Evolutionary conservation across 768 basidiomycete genomes (phyloP).

Genomic region (Rhizopogon vinicolor): DNA sequence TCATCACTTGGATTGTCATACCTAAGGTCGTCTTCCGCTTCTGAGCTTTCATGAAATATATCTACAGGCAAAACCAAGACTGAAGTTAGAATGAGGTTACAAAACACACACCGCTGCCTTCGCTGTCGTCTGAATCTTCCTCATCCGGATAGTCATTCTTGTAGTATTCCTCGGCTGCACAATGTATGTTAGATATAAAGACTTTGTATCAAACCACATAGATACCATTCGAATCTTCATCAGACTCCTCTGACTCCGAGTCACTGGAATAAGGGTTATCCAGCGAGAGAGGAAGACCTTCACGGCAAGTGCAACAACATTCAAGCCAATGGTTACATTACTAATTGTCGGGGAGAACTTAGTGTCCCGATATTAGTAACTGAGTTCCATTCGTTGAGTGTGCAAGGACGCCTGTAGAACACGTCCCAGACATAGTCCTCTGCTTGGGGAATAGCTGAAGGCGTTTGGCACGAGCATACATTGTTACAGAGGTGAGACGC

Average conservation of each 20-base stretch:
- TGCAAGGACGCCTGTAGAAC: constrained; percentile 67
- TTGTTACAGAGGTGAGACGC: constrained; percentile 13
- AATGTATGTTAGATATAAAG: neutral
- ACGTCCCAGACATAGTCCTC: constrained; percentile 83
- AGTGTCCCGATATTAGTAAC: constrained; percentile 55
- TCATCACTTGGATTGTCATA: constrained; percentile 26
- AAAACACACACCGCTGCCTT: constrained; percentile 31
- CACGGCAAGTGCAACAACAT: constrained; percentile 35
- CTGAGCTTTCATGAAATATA: constrained; percentile 52
- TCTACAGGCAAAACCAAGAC: constrained; percentile 32
- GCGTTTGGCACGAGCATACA: neutral
- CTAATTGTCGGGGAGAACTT: constrained; percentile 14
- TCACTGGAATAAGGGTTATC: constrained; percentile 54
- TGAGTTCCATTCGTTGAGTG: constrained; percentile 56
- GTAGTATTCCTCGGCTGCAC: constrained; percentile 76
- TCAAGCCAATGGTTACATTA: neutral
- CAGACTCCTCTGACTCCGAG: constrained; percentile 62
- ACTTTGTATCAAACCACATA: neutral
- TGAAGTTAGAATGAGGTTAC: neutral
- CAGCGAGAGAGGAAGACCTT: constrained; percentile 53
- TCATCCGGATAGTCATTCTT: constrained; percentile 85
- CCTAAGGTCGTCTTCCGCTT: constrained; percentile 37
- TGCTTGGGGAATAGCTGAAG: neutral
- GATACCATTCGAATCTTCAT: constrained; percentile 82
- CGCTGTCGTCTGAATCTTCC: constrained; percentile 38